Conservation (phyloP, 2,329 filamentous ascomycete species). For the Aspergillus sp. region DNA sequence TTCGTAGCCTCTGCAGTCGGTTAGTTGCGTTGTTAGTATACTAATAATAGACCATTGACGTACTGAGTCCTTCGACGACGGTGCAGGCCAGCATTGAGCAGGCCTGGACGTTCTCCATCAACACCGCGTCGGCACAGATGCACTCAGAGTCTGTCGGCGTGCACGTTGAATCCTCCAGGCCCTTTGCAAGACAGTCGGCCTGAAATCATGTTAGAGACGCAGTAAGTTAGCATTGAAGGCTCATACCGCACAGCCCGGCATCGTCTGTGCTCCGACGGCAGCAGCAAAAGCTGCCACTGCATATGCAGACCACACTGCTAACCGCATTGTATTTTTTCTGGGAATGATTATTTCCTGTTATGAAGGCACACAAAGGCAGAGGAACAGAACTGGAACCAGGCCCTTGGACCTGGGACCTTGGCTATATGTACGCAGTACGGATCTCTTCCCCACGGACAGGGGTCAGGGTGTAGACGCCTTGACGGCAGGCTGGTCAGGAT, state of each 20-base stretch:
- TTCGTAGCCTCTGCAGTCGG: neutral
- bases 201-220: neutral
- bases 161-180: neutral
- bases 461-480: no score
- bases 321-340: neutral
- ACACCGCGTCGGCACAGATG: neutral
- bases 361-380: no score
- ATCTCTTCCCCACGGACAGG: no score
- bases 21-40: neutral
- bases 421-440: no score
- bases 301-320: neutral
- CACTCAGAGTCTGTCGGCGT: neutral
- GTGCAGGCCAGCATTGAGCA: neutral
- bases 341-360: no score
- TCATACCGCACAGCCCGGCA: constrained; percentile 1
- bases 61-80: neutral
- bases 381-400: no score
- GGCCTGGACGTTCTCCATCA: neutral
- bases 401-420: no score
- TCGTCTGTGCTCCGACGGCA: neutral
- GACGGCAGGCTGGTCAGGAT: no score
- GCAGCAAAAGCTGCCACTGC: neutral
- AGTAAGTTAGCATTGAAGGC: no score
- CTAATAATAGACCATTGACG: neutral
- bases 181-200: neutral